phyloP scores from a whole-genome alignment of 2,329 filamentous ascomycete genomes.

The Alternaria triticina region DNA sequence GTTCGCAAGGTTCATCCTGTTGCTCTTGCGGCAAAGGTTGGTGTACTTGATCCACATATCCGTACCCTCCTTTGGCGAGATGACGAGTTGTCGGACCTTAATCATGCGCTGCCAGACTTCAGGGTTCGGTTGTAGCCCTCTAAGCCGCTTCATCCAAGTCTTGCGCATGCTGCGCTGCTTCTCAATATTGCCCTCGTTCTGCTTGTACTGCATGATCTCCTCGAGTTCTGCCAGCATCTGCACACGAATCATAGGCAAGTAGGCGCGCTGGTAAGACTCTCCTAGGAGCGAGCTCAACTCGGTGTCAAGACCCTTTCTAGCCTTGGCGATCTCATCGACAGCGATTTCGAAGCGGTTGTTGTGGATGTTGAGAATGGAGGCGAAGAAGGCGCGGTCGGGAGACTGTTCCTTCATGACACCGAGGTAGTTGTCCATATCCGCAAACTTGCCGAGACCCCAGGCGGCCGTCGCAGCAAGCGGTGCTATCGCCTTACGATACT shows the following conservation, averaged over 20 bases:
- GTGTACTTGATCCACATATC: conserved; percentile 99
- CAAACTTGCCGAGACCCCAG: conserved; percentile 96
- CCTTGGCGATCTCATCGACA: conserved; percentile 85
- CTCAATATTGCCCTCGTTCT: conserved; percentile 76
- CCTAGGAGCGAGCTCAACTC: conserved; percentile 96
- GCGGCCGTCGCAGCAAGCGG: conserved; percentile 93
- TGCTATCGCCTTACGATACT: conserved; percentile 89
- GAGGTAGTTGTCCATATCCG: conserved; percentile 96
- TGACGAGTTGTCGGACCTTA: conserved; percentile 89
- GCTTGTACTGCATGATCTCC: conserved; percentile 97
- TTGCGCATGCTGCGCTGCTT: conserved; percentile 90
- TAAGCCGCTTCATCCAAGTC: conserved; percentile 94
- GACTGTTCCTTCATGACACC: conserved; percentile 93
- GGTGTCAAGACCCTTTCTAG: conserved; percentile 90
- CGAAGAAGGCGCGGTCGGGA: conserved; percentile 96
- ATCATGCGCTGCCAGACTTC: conserved; percentile 99
- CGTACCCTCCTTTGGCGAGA: conserved; percentile 89
- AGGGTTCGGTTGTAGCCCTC: conserved; percentile 94
- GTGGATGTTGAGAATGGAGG: conserved; percentile 92
- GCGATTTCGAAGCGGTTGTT: conserved; percentile 95
- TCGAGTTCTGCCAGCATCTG: conserved; percentile 99
- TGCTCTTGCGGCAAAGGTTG: conserved; percentile 96
- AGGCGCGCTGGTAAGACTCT: conserved; percentile 97
- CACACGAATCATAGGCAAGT: conserved; percentile 95
- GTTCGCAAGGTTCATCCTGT: conserved; percentile 91